Conservation (phyloP, 768 basidiomycete species). For the Termitomyces titanicus region DNA sequence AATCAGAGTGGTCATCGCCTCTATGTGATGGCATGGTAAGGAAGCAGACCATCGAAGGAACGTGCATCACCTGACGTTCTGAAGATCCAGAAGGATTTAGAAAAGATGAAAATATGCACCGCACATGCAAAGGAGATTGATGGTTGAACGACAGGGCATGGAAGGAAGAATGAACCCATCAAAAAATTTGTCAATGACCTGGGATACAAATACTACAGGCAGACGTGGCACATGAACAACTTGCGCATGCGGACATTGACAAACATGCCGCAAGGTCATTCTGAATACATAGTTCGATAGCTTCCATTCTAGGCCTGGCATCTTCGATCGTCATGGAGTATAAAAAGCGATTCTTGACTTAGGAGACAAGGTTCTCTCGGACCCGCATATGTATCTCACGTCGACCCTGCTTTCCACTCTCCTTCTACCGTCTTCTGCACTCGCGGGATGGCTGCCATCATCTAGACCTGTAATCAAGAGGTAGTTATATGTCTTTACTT, state of each 20-base stretch:
- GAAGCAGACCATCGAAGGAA: no score
- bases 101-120: not conserved
- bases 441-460: not conserved
- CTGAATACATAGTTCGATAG: not conserved
- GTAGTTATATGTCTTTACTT: not conserved
- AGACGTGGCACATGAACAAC: no score
- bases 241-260: no score
- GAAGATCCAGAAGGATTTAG: no score
- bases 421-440: not conserved
- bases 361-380: no score
- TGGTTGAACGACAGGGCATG: no score
- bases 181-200: not conserved
- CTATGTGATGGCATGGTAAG: no score
- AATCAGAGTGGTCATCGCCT: not conserved
- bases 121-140: no score
- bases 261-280: not conserved
- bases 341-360: not conserved
- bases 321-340: not conserved
- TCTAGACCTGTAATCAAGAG: not conserved
- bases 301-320: not conserved
- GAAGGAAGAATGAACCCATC: no score
- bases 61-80: no score
- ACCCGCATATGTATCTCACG: not conserved
- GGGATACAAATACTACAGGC: not conserved
- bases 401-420: not conserved